phyloP scores from a whole-genome alignment of 2,329 filamentous ascomycete species.

The Teratosphaeria pseudoeucalypti region DNA sequence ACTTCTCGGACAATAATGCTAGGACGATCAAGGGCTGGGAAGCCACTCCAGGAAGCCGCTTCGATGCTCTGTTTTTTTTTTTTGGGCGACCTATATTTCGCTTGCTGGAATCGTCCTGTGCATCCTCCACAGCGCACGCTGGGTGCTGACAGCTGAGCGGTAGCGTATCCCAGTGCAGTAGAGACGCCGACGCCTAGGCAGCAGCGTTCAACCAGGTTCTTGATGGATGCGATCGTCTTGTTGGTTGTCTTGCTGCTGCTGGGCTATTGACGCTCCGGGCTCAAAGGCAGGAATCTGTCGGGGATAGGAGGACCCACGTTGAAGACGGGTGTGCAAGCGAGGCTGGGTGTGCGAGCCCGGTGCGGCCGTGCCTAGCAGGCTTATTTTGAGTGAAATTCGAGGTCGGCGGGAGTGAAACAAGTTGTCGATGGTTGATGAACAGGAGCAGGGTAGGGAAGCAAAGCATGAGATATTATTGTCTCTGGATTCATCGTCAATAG shows the following conservation, averaged over 20 bases:
- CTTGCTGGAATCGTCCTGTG: constrained; percentile 11
- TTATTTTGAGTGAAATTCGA: constrained; percentile 8
- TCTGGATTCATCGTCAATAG: too few species aligned
- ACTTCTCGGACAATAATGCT: constrained; percentile 1
- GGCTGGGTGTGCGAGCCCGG: neutral
- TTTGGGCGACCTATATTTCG: constrained; percentile 9
- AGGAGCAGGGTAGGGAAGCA: neutral
- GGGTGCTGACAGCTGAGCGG: constrained; percentile 6
- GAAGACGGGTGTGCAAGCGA: neutral
- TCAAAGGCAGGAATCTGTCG: neutral
- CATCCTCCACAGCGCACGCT: constrained; percentile 3
- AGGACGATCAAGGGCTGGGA: constrained; percentile 4
- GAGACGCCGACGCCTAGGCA: constrained; percentile 10
- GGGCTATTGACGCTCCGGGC: constrained; percentile 13
- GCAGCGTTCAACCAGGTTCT: constrained; percentile 18
- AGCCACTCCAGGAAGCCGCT: constrained; percentile 10
- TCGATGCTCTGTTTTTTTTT: constrained; percentile 11
- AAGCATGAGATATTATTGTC: neutral
- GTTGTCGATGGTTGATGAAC: neutral
- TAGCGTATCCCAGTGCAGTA: constrained; percentile 8
- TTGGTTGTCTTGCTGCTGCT: constrained; percentile 10
- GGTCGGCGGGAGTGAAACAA: neutral
- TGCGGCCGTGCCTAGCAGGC: constrained; percentile 5
- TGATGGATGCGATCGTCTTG: constrained; percentile 18
- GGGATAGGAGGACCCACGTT: neutral